Base-by-base conservation (phyloP, 768 basidiomycete genomes). In the Crassisporium funariophilum region DNA sequence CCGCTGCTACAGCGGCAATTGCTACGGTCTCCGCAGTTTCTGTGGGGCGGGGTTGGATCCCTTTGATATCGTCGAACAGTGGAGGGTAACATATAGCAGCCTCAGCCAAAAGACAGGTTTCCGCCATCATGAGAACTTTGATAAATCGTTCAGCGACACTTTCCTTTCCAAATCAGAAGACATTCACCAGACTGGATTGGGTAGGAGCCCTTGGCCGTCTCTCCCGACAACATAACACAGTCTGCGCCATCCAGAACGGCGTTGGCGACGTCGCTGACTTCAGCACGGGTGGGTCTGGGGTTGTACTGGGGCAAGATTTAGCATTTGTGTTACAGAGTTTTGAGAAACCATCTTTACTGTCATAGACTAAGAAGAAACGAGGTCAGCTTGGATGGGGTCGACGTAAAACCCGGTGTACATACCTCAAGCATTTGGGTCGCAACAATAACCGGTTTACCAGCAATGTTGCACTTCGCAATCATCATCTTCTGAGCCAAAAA, bases 401-500 rank as follows among this genome's bases (percentile, higher is more conserved):
- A 22, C n/a, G 22, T 23, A 35, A 16, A 42, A 41, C 6, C 23
- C 17, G 31, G 40, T 16, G 29, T 21, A 58, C 74, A 49, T 52
- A 88, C 89, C 79, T 98, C 95, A 57, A 99, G 86, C 95, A 99
- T 99, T 70, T 99, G 95, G 11, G 97, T 99, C 8, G 97, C 97
- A 52, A 97, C 95, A 65, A 99, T 98, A 62, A 91, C 90, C 33
- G 97, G 95, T 77, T 99, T 99, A 59, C 97, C 97, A 44, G 82
- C 86, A 62, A 95, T 89, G 77, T 97, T 98, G 75, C 94, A 97
- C 76, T 98, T 98, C 49, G 95, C 84, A 59, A 98, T 99, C 95
- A 99, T 99, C 95, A 98, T 98, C 77, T 99, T 99, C 69, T 99
- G 97, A 6, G 97, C 97, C 60, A 98, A 77, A 81, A 99, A 99